Evolutionary conservation across 1,284 basidiomycete genomes (phyloP).

Genomic region (Moesziomyces sp.): DNA sequence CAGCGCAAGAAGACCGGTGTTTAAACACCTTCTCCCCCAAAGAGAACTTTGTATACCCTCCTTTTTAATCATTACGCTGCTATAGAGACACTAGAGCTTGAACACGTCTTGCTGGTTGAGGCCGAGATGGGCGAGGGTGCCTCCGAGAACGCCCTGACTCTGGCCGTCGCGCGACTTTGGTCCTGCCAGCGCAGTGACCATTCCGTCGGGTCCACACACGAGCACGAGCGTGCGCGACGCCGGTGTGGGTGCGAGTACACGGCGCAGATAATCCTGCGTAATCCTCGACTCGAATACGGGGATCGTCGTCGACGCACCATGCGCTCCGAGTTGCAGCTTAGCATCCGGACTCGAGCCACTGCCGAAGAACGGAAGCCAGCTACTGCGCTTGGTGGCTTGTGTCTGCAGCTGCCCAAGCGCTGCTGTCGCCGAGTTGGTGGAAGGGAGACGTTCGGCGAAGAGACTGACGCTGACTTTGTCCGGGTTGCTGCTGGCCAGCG

Average conservation of each 20-base stretch:
- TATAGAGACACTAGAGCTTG: constrained; percentile 31
- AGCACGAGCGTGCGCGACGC: constrained; percentile 19
- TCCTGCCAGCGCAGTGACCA: constrained; percentile 43
- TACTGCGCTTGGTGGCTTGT: not conserved
- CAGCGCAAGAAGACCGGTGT: constrained; percentile 34
- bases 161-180: constrained; percentile 38
- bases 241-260: not conserved
- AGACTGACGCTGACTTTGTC: constrained; percentile 28
- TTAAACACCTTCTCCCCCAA: not conserved
- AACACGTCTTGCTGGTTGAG: constrained; percentile 36
- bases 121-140: constrained; percentile 25
- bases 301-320: constrained; percentile 3
- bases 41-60: constrained; percentile 2
- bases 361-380: constrained; percentile 16
- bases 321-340: constrained; percentile 8
- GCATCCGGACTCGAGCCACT: constrained; percentile 3
- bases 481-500: constrained; percentile 11
- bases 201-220: constrained; percentile 50
- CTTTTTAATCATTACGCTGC: constrained; percentile 1
- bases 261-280: constrained; percentile 27
- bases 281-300: constrained; percentile 42
- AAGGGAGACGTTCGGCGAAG: constrained; percentile 23
- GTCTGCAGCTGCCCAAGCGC: not conserved
- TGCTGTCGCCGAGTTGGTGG: not conserved
- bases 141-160: constrained; percentile 35